Evolutionary conservation across 2,329 filamentous ascomycete species (phyloP), one percentile per base, ranked within the genome.

Genomic region (Epichloe baconii): DNA sequence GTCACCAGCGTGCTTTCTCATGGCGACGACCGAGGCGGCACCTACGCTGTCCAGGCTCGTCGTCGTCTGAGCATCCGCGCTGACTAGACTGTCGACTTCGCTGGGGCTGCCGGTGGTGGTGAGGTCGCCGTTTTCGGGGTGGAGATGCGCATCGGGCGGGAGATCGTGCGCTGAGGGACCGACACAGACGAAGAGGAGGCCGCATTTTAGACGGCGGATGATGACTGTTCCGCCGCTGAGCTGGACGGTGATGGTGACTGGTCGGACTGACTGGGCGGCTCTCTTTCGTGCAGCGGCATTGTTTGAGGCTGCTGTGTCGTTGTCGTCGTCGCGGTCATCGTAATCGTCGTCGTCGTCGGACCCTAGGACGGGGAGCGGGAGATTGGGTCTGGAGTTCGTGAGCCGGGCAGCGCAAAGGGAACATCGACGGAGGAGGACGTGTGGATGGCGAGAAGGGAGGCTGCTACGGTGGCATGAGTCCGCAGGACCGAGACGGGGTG

Each of bases 381-480:
- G 52, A 54, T 55, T 47, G 57, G 57, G 43, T 56, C 58, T 46
- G 61, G 59, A 47, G 63, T 59, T 57, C 62, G 55, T 50, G 66
- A 62, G 49, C 64, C 63, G 12, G 70, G 69, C 5, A 75, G 62
- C 1, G 72, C 68, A 12, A 69, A 67, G 37, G 70, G 64, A 5
- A 77, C 64, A 49, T 68, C 63, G 46, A 64, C 59, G 31, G 68
- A 68, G 12, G 70, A 68, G 23, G 69, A 67, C 41, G 74, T 70
- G 64, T 83, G 80, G 43, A 82, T 73, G 19, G 73, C 69, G 70
- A 79, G 80, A 19, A 83, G 73, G 5, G 76, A 80, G 52, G 78
- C 77, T 42, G 80, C 80, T 53, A 83, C 77, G 53, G 80, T 83
- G 58, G 77, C 78, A 63, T 83, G 79, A 10, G 77, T 79, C 59